These are phyloP conservation scores for Clathrus columnatus DNA, from an alignment of 768 basidiomycete species.

Conservation along the genomic window DNA sequence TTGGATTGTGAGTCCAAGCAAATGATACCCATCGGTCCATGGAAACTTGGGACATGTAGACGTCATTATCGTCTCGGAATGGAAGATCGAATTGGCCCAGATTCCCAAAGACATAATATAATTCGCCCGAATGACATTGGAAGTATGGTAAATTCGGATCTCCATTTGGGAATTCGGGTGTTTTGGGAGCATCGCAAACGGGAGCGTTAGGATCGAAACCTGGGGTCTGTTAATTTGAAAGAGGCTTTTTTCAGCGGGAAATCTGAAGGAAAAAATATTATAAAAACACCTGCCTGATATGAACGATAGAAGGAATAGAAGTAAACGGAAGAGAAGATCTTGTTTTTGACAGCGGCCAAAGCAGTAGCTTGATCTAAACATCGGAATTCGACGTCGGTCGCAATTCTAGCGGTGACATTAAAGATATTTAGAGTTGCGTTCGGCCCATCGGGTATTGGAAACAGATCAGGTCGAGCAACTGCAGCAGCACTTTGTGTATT, in stretches of 20 bases:
- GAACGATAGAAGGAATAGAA: conserved; percentile 41
- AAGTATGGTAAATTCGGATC: conserved; percentile 40
- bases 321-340: conserved; percentile 33
- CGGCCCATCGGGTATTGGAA: conserved; percentile 29
- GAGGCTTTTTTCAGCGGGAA: not conserved
- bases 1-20: conserved; percentile 39
- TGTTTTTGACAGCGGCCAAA: conserved; percentile 32
- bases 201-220: conserved; percentile 38
- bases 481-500: conserved; percentile 13
- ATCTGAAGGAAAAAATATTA: not conserved
- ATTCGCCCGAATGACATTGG: conserved; percentile 31
- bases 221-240: conserved; percentile 16
- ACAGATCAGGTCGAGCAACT: conserved; percentile 26
- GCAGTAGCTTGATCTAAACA: conserved; percentile 44
- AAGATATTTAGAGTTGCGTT: conserved; percentile 34
- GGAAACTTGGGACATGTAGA: conserved; percentile 34
- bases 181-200: conserved; percentile 35
- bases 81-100: conserved; percentile 31
- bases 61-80: conserved; percentile 39
- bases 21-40: conserved; percentile 41
- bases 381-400: conserved; percentile 38
- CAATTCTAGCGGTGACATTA: conserved; percentile 37
- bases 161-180: conserved; percentile 34
- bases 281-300: conserved; percentile 17
- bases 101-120: conserved; percentile 26